These are phyloP conservation scores for Fusarium pseudograminearum DNA, from an alignment of 2,329 filamentous ascomycete species.

Conservation along the genomic window DNA sequence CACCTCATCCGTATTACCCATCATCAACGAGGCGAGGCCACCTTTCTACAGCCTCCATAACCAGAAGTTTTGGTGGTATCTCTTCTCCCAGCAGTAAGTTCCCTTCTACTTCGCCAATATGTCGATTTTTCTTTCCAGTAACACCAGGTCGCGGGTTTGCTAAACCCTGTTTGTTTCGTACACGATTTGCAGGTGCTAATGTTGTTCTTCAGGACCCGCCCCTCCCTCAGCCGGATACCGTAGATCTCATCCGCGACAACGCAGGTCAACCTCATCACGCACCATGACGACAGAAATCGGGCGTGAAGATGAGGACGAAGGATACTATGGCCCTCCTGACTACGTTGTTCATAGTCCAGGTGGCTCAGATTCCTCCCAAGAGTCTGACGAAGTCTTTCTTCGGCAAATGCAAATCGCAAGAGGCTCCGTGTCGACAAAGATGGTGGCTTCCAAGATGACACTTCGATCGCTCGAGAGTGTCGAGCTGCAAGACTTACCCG, in stretches of 20 bases:
- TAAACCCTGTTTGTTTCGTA: constrained; percentile 9
- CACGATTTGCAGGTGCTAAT: constrained; percentile 17
- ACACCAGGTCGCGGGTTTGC: constrained; percentile 11
- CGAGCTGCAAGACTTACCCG: constrained; percentile 57
- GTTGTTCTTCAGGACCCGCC: constrained; percentile 34
- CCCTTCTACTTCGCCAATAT: not conserved
- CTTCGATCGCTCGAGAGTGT: constrained; percentile 62
- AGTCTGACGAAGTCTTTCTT: constrained; percentile 52
- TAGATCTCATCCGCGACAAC: constrained; percentile 44
- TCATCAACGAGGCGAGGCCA: constrained; percentile 34
- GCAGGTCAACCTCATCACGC: constrained; percentile 45
- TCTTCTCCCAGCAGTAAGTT: constrained; percentile 44
- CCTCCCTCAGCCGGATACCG: constrained; percentile 45
- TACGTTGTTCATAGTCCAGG: constrained; percentile 18
- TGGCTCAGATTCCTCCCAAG: constrained; percentile 23
- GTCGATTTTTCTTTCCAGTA: constrained; percentile 1
- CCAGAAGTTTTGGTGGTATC: constrained; percentile 37
- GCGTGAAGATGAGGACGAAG: constrained; percentile 36
- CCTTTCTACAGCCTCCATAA: constrained; percentile 27
- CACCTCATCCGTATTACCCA: constrained; percentile 32
- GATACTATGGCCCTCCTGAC: constrained; percentile 31
- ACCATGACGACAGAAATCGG: constrained; percentile 41
- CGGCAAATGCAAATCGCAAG: constrained; percentile 61
- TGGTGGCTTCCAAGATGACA: constrained; percentile 62
- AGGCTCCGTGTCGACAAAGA: constrained; percentile 57